These are phyloP conservation scores for Trametes maxima DNA, from an alignment of 768 basidiomycete species.

Conservation along the genomic window DNA sequence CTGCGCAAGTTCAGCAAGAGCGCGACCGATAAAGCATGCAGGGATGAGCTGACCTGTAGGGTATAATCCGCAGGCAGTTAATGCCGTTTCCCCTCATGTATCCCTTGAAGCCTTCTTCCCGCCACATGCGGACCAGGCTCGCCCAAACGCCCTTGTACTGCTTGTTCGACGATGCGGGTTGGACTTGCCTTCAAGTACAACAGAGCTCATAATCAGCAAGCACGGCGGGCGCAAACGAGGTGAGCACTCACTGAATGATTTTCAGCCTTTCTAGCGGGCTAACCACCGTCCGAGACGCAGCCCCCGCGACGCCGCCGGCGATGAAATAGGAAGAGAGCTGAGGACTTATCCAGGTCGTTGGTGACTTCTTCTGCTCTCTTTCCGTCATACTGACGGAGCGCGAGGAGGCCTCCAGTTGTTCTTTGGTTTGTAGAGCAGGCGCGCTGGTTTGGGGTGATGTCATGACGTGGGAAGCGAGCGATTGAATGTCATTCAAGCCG, in stretches of 20 bases:
- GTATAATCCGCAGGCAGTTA: constrained; percentile 91
- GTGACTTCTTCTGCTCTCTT: constrained; percentile 17
- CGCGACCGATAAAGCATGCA: neutral
- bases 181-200: constrained; percentile 83
- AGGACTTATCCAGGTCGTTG: constrained; percentile 31
- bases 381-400: constrained; percentile 16
- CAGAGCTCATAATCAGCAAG: neutral
- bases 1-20: constrained; percentile 40
- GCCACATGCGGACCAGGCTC: constrained; percentile 87
- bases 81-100: constrained; percentile 94
- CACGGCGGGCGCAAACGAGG: neutral
- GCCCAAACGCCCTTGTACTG: constrained; percentile 87
- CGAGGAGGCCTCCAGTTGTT: constrained; percentile 6
- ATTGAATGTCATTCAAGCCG: constrained; percentile 7
- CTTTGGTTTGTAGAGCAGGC: constrained; percentile 8
- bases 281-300: constrained; percentile 87
- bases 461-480: constrained; percentile 22
- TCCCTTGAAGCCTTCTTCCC: constrained; percentile 89
- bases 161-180: constrained; percentile 59
- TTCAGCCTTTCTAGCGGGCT: constrained; percentile 91
- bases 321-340: constrained; percentile 52
- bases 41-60: constrained; percentile 52
- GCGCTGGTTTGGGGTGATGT: constrained; percentile 24
- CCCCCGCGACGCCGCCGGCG: constrained; percentile 57
- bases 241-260: constrained; percentile 83